Conservation (phyloP, 352 stramenopile species). For the Hyaloperonospora arabidopsidis region DNA sequence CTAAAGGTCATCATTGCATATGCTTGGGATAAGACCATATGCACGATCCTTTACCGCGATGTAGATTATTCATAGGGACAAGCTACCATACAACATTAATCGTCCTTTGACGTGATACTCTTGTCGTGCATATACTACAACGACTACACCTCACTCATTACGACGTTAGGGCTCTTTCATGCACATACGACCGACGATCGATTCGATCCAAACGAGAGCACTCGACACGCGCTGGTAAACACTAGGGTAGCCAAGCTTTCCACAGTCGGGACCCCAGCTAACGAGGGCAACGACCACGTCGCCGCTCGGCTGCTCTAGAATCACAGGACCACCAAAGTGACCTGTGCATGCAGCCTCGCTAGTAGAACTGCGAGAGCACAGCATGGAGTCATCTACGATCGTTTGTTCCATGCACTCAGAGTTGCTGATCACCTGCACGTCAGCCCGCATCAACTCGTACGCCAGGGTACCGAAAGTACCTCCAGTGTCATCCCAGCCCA, state of each 20-base stretch:
- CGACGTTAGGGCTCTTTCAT: too few relatives aligned
- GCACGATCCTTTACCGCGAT: too few relatives aligned
- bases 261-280: conserved; percentile 42
- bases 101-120: too few relatives aligned
- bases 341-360: conserved; percentile 37
- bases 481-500: conserved; percentile 27
- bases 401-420: conserved; percentile 24
- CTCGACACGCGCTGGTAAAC: conserved; percentile 40
- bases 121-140: too few relatives aligned
- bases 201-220: conserved; percentile 31
- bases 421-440: conserved; percentile 36
- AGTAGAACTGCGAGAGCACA: conserved; percentile 28
- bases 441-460: conserved; percentile 23
- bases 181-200: too few relatives aligned
- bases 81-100: too few relatives aligned
- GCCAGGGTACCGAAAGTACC: conserved; percentile 8
- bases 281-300: conserved; percentile 37
- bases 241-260: conserved; percentile 28
- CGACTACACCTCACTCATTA: too few relatives aligned
- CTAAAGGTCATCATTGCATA: too few relatives aligned
- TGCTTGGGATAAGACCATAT: too few relatives aligned
- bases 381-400: conserved; percentile 27
- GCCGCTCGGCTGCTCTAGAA: conserved; percentile 16
- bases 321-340: conserved; percentile 44
- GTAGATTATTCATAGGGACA: too few relatives aligned